Conservation (phyloP, 306 rosid species). For the Inga laurina region DNA sequence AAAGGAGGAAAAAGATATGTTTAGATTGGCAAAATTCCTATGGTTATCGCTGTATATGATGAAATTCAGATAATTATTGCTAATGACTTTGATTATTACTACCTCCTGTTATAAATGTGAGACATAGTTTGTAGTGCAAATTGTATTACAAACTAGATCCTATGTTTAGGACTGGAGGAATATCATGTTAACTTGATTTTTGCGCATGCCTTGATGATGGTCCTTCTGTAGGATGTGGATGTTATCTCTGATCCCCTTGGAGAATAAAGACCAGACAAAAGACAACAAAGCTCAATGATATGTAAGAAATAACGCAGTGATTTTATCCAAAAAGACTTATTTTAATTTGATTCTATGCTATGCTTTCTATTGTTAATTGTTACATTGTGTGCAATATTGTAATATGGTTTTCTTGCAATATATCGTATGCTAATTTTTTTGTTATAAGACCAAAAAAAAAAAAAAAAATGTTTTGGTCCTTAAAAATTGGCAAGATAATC, state of each 20-base stretch:
- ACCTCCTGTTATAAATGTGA: too few species aligned
- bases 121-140: too few species aligned
- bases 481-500: too few species aligned
- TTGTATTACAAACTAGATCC: too few species aligned
- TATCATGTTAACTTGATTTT: background rate
- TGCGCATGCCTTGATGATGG: constrained; percentile 5
- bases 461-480: background rate
- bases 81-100: background rate
- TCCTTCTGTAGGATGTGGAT: constrained; percentile 65
- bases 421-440: background rate
- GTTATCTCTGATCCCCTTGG: constrained; percentile 57
- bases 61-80: constrained; percentile 1
- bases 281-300: constrained; percentile 51
- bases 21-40: constrained; percentile 6
- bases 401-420: background rate
- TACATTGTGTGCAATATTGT: background rate
- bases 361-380: background rate
- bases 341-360: background rate
- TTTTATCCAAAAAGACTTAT: background rate
- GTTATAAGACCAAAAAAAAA: background rate
- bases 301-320: constrained; percentile 29
- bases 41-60: constrained; percentile 21
- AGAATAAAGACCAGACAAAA: constrained; percentile 42
- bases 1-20: background rate
- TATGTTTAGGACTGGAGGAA: too few species aligned